Percentiles rank a stretch among this genome's conserved stretches.
Evolutionary conservation across 169 alveolate genomes (phyloP).

Genomic region (Cryptosporidium meleagridis): DNA sequence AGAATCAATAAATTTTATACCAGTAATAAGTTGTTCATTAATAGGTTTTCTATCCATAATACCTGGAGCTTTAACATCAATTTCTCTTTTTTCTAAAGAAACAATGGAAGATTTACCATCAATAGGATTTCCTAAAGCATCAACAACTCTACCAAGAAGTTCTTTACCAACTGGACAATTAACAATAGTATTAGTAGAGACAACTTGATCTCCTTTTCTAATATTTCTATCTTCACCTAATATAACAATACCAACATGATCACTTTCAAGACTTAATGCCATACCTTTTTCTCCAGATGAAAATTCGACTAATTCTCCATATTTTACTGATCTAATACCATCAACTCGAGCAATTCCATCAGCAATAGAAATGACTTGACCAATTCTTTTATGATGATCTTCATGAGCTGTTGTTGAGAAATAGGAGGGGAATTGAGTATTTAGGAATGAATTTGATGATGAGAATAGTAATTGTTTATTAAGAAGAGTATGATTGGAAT

Average conservation of each 20-base stretch:
- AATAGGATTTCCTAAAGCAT: slow-evolving; percentile 97
- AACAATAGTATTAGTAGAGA: slow-evolving; percentile 94
- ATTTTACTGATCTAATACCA: slow-evolving; percentile 94
- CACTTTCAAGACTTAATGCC: slow-evolving; percentile 97
- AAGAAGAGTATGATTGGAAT: no score
- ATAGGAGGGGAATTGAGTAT: not conserved
- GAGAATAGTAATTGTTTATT: no score
- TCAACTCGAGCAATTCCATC: slow-evolving; percentile 97
- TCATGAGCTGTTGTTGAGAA: not conserved
- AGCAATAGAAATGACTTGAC: slow-evolving; percentile 95
- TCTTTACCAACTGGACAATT: slow-evolving; percentile 97
- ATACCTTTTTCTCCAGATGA: slow-evolving; percentile 93
- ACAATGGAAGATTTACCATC: slow-evolving; percentile 93
- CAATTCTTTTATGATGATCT: slow-evolving; percentile 72
- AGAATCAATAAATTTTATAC: slow-evolving; percentile 96
- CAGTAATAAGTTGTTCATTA: slow-evolving; percentile 97
- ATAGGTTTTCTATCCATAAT: slow-evolving; percentile 96
- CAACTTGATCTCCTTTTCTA: slow-evolving; percentile 94
- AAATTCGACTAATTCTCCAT: slow-evolving; percentile 97
- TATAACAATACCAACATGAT: slow-evolving; percentile 97
- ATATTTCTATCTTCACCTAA: slow-evolving; percentile 97
- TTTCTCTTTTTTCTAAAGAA: slow-evolving; percentile 90
- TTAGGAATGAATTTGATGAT: no score
- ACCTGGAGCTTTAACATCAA: slow-evolving; percentile 98
- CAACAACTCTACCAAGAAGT: slow-evolving; percentile 97